These are phyloP conservation scores for Lolium multiflorum DNA, from an alignment of 176 grass and related monocot genomes.

Conservation along the genomic window DNA sequence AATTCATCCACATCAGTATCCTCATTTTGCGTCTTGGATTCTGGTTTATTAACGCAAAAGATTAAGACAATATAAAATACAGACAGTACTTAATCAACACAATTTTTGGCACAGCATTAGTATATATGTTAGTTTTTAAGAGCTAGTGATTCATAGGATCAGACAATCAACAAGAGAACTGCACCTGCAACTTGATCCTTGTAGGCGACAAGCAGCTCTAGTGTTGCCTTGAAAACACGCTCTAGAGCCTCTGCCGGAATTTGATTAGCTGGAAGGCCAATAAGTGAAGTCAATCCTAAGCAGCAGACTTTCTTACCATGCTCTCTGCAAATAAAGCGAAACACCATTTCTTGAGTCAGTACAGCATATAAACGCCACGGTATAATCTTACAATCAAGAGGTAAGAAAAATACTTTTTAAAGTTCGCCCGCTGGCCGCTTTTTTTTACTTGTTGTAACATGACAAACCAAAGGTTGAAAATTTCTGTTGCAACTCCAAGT, in stretches of 20 bases:
- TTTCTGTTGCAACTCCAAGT: constrained; percentile 78
- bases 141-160: background rate
- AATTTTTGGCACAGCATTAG: background rate
- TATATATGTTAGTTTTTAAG: background rate
- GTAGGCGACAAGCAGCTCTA: constrained; percentile 81
- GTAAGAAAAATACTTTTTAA: constrained; percentile 61
- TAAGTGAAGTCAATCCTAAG: constrained; percentile 91
- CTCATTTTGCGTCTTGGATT: constrained; percentile 68
- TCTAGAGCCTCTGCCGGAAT: constrained; percentile 84
- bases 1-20: constrained; percentile 78
- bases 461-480: constrained; percentile 90
- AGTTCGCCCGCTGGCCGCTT: constrained; percentile 70
- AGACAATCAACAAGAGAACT: constrained; percentile 32
- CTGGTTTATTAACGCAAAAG: constrained; percentile 46
- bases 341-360: constrained; percentile 14
- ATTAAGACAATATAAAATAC: constrained; percentile 24
- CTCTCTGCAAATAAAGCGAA: constrained; percentile 64
- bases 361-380: background rate
- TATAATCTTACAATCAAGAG: constrained; percentile 31
- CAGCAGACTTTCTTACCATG: constrained; percentile 94
- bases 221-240: constrained; percentile 84
- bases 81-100: background rate
- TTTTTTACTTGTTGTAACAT: constrained; percentile 91
- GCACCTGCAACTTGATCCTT: constrained; percentile 96
- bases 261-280: constrained; percentile 80